These are phyloP conservation scores for Rubia tinctorum DNA, from an alignment of 305 asterid species.

Conservation along the genomic window DNA sequence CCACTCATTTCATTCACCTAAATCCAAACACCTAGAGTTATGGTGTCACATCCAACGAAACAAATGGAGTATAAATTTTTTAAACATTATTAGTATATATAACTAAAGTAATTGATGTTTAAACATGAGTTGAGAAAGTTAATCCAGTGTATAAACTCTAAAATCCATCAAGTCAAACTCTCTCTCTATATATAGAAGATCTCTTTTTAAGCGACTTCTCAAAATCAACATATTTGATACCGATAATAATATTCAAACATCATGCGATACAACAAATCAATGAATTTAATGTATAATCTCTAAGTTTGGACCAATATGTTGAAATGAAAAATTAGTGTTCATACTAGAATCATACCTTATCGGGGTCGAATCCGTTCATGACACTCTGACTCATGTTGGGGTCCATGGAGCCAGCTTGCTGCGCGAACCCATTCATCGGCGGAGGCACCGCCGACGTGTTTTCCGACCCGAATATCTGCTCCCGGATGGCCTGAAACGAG, in stretches of 20 bases:
- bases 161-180: no score
- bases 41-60: no score
- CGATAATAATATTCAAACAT: background rate
- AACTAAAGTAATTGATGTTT: no score
- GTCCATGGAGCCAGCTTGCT: conserved; percentile 76
- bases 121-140: no score
- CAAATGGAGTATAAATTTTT: no score
- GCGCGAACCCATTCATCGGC: conserved; percentile 90
- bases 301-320: background rate
- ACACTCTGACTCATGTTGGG: conserved; percentile 65
- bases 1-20: no score
- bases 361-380: conserved; percentile 86
- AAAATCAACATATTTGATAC: no score
- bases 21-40: no score
- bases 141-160: no score
- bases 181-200: no score
- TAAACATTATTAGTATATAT: no score
- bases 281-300: background rate
- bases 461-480: conserved; percentile 80
- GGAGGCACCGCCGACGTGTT: conserved; percentile 38
- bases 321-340: background rate
- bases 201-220: no score
- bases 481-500: conserved; percentile 87
- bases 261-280: background rate
- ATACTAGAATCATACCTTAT: conserved; percentile 41